Percentiles rank a stretch among this genome's conserved stretches.
Evolutionary conservation across 257 asterid species (phyloP).

Genomic region (Salvia splendens): DNA sequence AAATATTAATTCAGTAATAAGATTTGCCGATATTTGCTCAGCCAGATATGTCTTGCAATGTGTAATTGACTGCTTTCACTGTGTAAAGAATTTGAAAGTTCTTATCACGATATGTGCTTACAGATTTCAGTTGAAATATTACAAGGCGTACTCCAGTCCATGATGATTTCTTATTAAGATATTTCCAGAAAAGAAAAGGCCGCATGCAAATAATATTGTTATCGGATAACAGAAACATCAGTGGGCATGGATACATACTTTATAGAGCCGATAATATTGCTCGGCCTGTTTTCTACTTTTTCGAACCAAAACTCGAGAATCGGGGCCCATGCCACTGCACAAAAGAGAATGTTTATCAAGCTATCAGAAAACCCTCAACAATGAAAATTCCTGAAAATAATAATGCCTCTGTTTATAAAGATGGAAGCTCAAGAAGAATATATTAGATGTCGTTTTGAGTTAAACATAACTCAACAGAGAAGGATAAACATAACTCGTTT

Average conservation of each 20-base stretch:
- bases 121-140: constrained; percentile 1
- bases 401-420: background rate
- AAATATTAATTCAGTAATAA: background rate
- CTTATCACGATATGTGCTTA: too few species aligned
- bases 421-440: constrained; percentile 19
- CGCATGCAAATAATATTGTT: background rate
- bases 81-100: background rate
- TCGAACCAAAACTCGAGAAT: constrained; percentile 93
- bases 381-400: too few species aligned
- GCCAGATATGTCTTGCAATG: background rate
- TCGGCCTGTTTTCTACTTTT: constrained; percentile 99
- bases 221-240: constrained; percentile 9
- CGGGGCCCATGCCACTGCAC: constrained; percentile 99
- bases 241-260: constrained; percentile 47
- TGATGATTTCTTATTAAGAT: constrained; percentile 29
- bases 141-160: background rate
- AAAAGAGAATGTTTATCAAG: constrained; percentile 23
- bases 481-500: too few species aligned
- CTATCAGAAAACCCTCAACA: constrained; percentile 15
- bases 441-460: background rate
- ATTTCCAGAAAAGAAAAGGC: background rate
- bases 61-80: constrained; percentile 7
- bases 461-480: background rate
- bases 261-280: constrained; percentile 83
- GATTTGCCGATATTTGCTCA: background rate